phyloP scores from a whole-genome alignment of 768 basidiomycete genomes.

The Pisolithus tinctorius region DNA sequence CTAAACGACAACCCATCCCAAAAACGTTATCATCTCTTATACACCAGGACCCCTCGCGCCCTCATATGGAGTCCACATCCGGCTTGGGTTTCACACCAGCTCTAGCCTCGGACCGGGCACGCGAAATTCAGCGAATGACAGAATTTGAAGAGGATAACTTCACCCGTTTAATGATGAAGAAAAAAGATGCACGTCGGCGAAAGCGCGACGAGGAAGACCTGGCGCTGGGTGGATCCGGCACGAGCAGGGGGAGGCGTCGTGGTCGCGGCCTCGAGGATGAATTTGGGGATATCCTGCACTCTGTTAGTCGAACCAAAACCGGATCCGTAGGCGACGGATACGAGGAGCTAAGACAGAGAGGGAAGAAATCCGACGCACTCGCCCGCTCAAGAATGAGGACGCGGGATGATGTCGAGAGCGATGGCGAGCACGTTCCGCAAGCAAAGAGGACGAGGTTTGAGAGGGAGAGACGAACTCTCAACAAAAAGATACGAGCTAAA shows the following conservation, averaged over 20 bases:
- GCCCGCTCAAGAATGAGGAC: constrained; percentile 45
- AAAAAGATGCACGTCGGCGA: constrained; percentile 71
- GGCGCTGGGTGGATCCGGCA: constrained; percentile 70
- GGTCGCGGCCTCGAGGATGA: constrained; percentile 78
- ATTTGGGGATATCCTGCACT: constrained; percentile 71
- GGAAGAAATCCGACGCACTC: constrained; percentile 56
- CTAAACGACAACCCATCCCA: constrained; percentile 51
- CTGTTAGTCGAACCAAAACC: constrained; percentile 41
- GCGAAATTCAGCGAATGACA: constrained; percentile 71
- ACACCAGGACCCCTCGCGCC: constrained; percentile 49
- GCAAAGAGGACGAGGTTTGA: constrained; percentile 39
- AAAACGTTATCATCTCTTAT: constrained; percentile 52
- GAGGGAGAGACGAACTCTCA: constrained; percentile 33
- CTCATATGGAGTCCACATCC: constrained; percentile 64
- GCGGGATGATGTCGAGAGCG: constrained; percentile 21
- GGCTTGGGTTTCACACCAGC: constrained; percentile 62
- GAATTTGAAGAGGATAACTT: constrained; percentile 96
- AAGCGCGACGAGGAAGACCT: constrained; percentile 79
- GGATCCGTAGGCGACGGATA: constrained; percentile 63
- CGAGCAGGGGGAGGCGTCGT: constrained; percentile 47
- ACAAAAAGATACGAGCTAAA: constrained; percentile 19
- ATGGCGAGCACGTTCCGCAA: constrained; percentile 25
- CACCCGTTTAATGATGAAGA: constrained; percentile 83
- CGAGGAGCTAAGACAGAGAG: constrained; percentile 65
- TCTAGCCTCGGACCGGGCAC: constrained; percentile 56